Evolutionary conservation across 2,329 filamentous ascomycete genomes (phyloP).

Genomic region (Xylariales sp.): DNA sequence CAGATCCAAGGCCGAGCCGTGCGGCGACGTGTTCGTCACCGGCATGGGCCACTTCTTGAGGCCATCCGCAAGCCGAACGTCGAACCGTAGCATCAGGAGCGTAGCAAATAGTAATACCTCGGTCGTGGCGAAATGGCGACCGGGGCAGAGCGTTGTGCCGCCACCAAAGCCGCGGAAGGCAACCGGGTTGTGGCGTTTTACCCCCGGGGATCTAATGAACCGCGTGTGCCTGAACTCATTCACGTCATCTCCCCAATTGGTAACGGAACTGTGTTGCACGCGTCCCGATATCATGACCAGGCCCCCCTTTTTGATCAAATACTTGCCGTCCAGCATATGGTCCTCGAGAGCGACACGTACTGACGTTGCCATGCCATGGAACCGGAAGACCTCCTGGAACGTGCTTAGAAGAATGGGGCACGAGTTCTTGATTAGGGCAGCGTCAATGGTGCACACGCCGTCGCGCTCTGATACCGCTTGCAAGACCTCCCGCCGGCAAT

Average conservation of each 20-base stretch:
- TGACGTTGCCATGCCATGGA: conserved; percentile 26
- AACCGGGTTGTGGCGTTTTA: conserved; percentile 22
- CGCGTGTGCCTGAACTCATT: conserved; percentile 26
- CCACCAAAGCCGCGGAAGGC: conserved; percentile 34
- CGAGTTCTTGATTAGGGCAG: conserved; percentile 19
- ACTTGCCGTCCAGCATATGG: conserved; percentile 27
- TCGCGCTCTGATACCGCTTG: conserved; percentile 19
- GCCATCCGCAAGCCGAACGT: conserved; percentile 4
- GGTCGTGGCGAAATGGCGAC: conserved; percentile 34
- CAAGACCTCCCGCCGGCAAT: conserved; percentile 29
- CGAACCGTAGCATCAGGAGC: conserved; percentile 22
- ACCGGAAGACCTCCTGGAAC: conserved; percentile 24
- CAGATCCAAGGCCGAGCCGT: conserved; percentile 6
- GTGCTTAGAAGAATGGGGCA: conserved; percentile 30
- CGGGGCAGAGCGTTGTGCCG: conserved; percentile 27
- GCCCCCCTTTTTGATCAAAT: conserved; percentile 31
- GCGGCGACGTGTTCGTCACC: conserved; percentile 5
- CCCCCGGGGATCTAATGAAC: conserved; percentile 8
- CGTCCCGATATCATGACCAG: conserved; percentile 23
- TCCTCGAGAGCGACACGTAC: conserved; percentile 26
- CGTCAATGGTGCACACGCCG: conserved; percentile 17
- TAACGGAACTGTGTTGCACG: conserved; percentile 24
- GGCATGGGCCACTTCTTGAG: conserved; percentile 1
- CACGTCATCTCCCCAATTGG: conserved; percentile 22
- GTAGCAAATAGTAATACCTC: conserved; percentile 33